Evolutionary conservation across 352 stramenopile species (phyloP).

Genomic region (Bremia lactucae): DNA sequence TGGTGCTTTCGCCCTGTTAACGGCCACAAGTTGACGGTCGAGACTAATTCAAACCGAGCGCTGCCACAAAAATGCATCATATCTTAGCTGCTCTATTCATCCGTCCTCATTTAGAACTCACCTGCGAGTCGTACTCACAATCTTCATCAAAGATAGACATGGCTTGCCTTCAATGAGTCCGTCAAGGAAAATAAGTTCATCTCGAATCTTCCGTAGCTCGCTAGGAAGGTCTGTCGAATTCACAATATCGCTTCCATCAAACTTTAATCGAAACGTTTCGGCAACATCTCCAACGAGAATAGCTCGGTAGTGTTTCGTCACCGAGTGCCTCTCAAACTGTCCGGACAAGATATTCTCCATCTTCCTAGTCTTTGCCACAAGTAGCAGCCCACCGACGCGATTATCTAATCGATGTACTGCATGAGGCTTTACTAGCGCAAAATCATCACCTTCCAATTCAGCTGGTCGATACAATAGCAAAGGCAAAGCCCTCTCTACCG

Average conservation of each 20-base stretch:
- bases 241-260: not conserved
- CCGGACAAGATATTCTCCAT: slow-evolving; percentile 30
- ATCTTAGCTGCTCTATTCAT: not conserved
- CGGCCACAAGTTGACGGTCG: slow-evolving; percentile 56
- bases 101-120: slow-evolving; percentile 1
- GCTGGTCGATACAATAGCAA: slow-evolving; percentile 18
- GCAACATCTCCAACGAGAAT: slow-evolving; percentile 31
- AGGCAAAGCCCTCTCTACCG: slow-evolving; percentile 34
- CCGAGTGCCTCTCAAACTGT: slow-evolving; percentile 35
- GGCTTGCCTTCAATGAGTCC: slow-evolving; percentile 15
- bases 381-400: slow-evolving; percentile 43
- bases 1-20: slow-evolving; percentile 63
- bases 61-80: slow-evolving; percentile 8
- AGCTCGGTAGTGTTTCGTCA: slow-evolving; percentile 44
- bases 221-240: slow-evolving; percentile 6
- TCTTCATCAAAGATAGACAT: slow-evolving; percentile 22
- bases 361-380: slow-evolving; percentile 45
- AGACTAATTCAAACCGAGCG: slow-evolving; percentile 44
- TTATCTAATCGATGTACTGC: slow-evolving; percentile 54
- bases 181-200: slow-evolving; percentile 19
- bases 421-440: slow-evolving; percentile 20
- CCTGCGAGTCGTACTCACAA: slow-evolving; percentile 29
- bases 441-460: not conserved
- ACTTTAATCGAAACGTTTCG: not conserved
- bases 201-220: slow-evolving; percentile 8